A percentile compares a stretch with the other conserved stretches of the same genome.
Evolutionary conservation across 768 basidiomycete species (phyloP).

Genomic region (Calvatia gigantea): DNA sequence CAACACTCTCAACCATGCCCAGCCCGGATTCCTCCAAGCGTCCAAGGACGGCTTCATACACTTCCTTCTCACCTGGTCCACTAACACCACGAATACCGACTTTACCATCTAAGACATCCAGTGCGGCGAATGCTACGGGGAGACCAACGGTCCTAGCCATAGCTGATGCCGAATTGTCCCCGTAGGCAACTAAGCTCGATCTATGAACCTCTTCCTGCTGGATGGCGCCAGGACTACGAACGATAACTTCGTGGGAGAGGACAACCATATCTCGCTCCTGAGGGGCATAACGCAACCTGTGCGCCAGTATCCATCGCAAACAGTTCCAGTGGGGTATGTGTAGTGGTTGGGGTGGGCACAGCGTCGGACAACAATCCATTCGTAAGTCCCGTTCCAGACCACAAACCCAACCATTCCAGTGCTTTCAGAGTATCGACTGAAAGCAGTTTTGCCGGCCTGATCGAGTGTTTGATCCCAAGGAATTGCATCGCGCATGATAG

Average conservation of each 20-base stretch:
- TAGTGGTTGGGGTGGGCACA: not conserved
- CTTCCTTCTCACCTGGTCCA: slow-evolving; percentile 55
- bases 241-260: slow-evolving; percentile 78
- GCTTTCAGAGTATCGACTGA: not conserved
- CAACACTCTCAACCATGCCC: slow-evolving; percentile 39
- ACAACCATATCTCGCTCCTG: slow-evolving; percentile 86
- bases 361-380: not conserved
- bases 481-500: not conserved
- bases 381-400: not conserved
- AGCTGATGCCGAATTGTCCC: slow-evolving; percentile 51
- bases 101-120: slow-evolving; percentile 64
- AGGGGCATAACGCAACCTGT: slow-evolving; percentile 64
- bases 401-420: slow-evolving; percentile 9
- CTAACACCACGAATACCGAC: slow-evolving; percentile 53
- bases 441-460: not conserved
- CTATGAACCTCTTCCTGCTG: slow-evolving; percentile 52
- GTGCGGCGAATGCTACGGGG: slow-evolving; percentile 81
- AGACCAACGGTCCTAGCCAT: slow-evolving; percentile 92
- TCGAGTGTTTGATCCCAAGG: not conserved
- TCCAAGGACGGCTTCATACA: slow-evolving; percentile 62
- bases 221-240: slow-evolving; percentile 21
- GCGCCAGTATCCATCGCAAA: slow-evolving; percentile 70
- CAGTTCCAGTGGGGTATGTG: slow-evolving; percentile 59
- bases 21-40: slow-evolving; percentile 51
- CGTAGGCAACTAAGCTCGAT: slow-evolving; percentile 65